Percentiles rank a stretch among this genome's conserved stretches.
Evolutionary conservation across 108 stramenopile species (phyloP).

Genomic region (Licmophora abbreviata): DNA sequence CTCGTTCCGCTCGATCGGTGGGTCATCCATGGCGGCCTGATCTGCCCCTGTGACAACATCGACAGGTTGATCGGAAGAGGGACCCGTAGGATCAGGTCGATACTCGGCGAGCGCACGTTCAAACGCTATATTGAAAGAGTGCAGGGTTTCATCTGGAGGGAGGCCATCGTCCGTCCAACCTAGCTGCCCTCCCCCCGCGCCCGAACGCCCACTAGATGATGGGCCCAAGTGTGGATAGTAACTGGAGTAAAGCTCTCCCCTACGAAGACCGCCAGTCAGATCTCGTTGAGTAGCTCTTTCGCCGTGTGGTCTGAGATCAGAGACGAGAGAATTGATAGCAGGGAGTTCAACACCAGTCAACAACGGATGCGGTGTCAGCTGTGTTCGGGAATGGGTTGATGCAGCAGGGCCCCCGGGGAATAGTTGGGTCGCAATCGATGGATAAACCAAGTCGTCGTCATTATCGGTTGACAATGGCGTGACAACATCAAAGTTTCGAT

Average conservation of each 20-base stretch:
- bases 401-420: constrained; percentile 73
- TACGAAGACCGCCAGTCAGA: constrained; percentile 18
- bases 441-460: constrained; percentile 5
- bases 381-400: constrained; percentile 44
- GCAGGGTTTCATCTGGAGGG: constrained; percentile 47
- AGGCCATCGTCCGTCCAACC: constrained; percentile 81
- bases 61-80: no score
- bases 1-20: no score
- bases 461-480: constrained; percentile 13
- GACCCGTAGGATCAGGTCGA: no score
- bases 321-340: constrained; percentile 57
- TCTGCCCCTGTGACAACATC: no score
- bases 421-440: constrained; percentile 44
- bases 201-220: no score
- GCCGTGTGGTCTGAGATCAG: constrained; percentile 31
- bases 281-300: constrained; percentile 17
- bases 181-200: constrained; percentile 12
- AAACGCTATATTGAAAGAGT: constrained; percentile 56
- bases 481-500: constrained; percentile 41
- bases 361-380: constrained; percentile 50
- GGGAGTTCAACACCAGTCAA: constrained; percentile 49
- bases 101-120: constrained; percentile 42
- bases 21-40: no score
- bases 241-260: constrained; percentile 20
- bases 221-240: constrained; percentile 18